phyloP scores from a whole-genome alignment of 2,329 filamentous ascomycete species.

The Annulohypoxylon truncatum region DNA sequence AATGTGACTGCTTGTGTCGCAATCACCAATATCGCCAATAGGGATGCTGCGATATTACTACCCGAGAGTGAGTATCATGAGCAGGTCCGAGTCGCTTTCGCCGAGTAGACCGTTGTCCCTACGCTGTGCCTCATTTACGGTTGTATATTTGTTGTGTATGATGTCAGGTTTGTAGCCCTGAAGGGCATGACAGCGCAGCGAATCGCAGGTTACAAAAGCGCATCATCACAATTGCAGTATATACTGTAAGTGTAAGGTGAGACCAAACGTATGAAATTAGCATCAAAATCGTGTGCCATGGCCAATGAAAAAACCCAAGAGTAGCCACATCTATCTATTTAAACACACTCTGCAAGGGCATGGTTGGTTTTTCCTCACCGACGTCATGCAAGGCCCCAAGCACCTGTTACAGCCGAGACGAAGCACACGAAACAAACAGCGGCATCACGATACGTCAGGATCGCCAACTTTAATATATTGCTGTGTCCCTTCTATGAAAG shows the following conservation, averaged over 20 bases:
- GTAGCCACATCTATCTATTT: constrained; percentile 15
- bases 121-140: constrained; percentile 11
- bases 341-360: constrained; percentile 5
- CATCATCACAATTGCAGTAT: constrained; percentile 6
- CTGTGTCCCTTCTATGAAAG: background rate
- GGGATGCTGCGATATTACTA: constrained; percentile 12
- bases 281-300: constrained; percentile 4
- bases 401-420: constrained; percentile 23
- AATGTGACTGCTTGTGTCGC: constrained; percentile 16
- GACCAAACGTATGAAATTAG: constrained; percentile 8
- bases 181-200: background rate
- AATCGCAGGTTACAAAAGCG: background rate
- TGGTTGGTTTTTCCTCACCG: constrained; percentile 12
- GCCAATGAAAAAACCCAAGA: constrained; percentile 11
- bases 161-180: constrained; percentile 22
- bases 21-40: constrained; percentile 24
- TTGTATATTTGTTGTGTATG: constrained; percentile 11
- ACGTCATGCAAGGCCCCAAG: constrained; percentile 17
- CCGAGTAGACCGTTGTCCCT: constrained; percentile 10
- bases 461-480: constrained; percentile 32
- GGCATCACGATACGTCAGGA: constrained; percentile 34
- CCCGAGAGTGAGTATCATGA: constrained; percentile 14
- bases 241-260: constrained; percentile 1
- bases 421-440: constrained; percentile 38
- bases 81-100: constrained; percentile 11